Evolutionary conservation across 2,329 filamentous ascomycete genomes (phyloP), one percentile per base, ranked within the genome.

Genomic region (Allantophomopsis cytisporea): DNA sequence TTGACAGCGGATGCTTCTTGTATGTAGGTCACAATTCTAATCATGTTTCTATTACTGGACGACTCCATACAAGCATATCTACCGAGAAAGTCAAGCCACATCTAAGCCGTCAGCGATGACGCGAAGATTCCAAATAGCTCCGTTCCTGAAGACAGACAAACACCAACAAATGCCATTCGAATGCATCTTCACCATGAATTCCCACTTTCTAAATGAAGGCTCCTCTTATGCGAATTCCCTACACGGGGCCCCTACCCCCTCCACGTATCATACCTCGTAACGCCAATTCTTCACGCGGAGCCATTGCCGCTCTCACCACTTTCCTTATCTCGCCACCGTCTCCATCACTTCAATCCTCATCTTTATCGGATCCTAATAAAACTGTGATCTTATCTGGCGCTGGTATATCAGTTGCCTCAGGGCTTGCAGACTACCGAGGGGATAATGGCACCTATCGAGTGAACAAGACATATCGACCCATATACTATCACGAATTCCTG

Each of bases 401-500:
- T 2, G 91, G 91, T 2, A 83, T 98, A 38, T 94, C 86, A 2
- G 89, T 96, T 7, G 84, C 88, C 4, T 94, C 86, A 10, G 91
- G 91, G 0, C 70, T 98, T 23, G 83, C 89, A 21, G 91, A 98
- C 61, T 98, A 98, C 59, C 71, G 91, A 40, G 91, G 91, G 15
- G 69, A 74, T 38, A 83, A 88, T 47, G 91, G 91, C 44, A 96
- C 89, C 7, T 98, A 98, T 57, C 80, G 86, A 34, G 71, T 91
- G 53, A 96, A 96, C 63, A 86, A 83, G 63, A 76, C 75, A 12
- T 95, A 94, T 55, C 76, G 83, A 2, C 91, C 89, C 23, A 93
- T 94, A 48, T 98, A 94, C 63, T 88, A 83, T 59, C 78, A 86
- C 58, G 91, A 98, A 57, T 98, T 96, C 54, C 60, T 86, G 34